Conservation (phyloP, 495 filamentous ascomycete species). For the Tuber borchii region DNA sequence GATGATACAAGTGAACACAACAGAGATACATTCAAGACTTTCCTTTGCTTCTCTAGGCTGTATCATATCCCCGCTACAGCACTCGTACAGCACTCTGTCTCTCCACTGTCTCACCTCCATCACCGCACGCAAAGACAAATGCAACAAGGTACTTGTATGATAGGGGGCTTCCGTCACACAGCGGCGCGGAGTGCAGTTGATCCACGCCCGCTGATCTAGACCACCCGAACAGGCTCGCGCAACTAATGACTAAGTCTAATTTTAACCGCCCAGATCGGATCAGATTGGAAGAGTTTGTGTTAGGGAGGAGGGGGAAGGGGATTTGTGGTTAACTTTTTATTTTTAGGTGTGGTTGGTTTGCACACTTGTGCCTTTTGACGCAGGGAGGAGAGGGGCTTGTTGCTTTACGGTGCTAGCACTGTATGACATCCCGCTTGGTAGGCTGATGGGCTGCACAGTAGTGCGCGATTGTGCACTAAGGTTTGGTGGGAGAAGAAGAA, state of each 20-base stretch:
- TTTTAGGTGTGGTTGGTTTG: slow-evolving; percentile 1
- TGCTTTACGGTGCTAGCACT: not conserved
- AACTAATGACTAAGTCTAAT: not conserved
- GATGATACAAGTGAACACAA: not conserved
- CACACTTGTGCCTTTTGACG: not conserved
- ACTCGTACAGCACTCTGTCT: not conserved
- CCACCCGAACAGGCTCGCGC: not conserved
- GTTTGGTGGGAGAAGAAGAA: not conserved
- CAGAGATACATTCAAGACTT: not conserved
- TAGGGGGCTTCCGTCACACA: not conserved
- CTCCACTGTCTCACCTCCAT: not conserved
- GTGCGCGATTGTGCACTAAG: not conserved
- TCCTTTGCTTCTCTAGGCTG: not conserved
- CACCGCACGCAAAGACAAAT: not conserved
- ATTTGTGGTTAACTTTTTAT: not conserved
- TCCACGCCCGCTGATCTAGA: not conserved
- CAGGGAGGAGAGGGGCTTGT: not conserved
- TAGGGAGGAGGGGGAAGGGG: not conserved
- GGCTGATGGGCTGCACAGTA: not conserved
- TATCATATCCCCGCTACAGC: not conserved
- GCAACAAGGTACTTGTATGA: not conserved
- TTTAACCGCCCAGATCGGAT: not conserved
- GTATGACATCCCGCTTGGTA: not conserved
- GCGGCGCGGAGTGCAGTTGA: not conserved
- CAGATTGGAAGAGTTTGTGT: not conserved